Conservation (phyloP, 768 basidiomycete species). For the Lactifluus pinguis region DNA sequence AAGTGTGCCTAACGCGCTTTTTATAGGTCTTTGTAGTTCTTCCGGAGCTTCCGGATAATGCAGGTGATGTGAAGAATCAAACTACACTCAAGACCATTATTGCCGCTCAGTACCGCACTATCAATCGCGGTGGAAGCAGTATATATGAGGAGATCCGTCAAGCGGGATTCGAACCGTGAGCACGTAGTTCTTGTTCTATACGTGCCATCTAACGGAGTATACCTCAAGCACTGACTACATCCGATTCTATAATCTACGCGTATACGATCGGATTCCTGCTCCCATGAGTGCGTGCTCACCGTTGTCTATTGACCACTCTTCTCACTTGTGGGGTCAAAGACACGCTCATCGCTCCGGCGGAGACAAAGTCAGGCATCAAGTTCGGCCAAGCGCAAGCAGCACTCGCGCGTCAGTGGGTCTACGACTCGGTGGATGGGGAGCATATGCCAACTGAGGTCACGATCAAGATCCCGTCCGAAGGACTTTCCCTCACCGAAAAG, state of each 20-base stretch:
- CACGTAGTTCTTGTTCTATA: not conserved
- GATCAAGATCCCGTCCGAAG: conserved; percentile 44
- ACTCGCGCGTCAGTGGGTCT: conserved; percentile 67
- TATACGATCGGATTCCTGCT: conserved; percentile 86
- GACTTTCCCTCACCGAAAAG: conserved; percentile 45
- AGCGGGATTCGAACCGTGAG: conserved; percentile 74
- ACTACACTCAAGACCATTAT: conserved; percentile 68
- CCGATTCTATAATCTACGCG: conserved; percentile 84
- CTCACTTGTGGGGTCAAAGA: conserved; percentile 19
- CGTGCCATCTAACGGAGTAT: not conserved
- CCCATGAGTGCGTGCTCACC: conserved; percentile 41
- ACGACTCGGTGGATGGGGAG: conserved; percentile 28
- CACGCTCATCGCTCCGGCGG: conserved; percentile 57
- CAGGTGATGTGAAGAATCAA: conserved; percentile 69
- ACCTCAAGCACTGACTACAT: conserved; percentile 65
- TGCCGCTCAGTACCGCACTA: conserved; percentile 81
- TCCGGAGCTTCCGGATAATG: conserved; percentile 87
- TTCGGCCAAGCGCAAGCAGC: conserved; percentile 87
- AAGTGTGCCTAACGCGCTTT: not conserved
- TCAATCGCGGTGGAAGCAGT: conserved; percentile 81
- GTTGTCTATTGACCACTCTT: not conserved
- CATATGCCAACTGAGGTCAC: conserved; percentile 43
- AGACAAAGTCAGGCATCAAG: conserved; percentile 62
- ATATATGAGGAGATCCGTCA: conserved; percentile 77
- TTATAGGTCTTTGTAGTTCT: conserved; percentile 73